These are phyloP conservation scores for Chytriomyces hyalinus DNA, from an alignment of 192 early-diverging fungal genomes.

Conservation along the genomic window DNA sequence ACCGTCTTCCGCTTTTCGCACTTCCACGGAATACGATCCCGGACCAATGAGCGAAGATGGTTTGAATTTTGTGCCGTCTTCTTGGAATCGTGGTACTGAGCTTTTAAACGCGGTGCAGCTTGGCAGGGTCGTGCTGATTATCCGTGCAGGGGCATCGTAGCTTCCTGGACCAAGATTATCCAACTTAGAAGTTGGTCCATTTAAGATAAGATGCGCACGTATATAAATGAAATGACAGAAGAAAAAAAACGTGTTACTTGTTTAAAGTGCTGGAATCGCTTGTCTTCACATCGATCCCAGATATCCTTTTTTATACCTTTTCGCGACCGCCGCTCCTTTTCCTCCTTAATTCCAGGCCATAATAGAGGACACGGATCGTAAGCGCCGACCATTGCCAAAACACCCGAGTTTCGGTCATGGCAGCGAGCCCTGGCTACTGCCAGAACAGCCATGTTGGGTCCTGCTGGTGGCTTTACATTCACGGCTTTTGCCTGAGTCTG, in stretches of 20 bases:
- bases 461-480: constrained; percentile 31
- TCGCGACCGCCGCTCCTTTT: constrained; percentile 8
- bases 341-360: constrained; percentile 19
- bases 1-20: constrained; percentile 3
- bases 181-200: not conserved
- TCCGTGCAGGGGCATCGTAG: constrained; percentile 11
- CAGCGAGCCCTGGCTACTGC: constrained; percentile 3
- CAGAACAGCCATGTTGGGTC: constrained; percentile 31
- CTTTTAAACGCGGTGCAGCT: constrained; percentile 33
- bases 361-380: constrained; percentile 37
- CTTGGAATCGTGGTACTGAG: constrained; percentile 18
- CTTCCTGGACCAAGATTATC: constrained; percentile 24
- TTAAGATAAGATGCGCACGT: not conserved
- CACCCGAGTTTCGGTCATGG: constrained; percentile 29
- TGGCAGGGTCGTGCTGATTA: constrained; percentile 1
- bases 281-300: constrained; percentile 16
- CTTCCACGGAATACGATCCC: constrained; percentile 18
- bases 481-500: not conserved
- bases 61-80: not conserved
- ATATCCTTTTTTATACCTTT: constrained; percentile 27
- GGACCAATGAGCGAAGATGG: constrained; percentile 6
- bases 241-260: not conserved
- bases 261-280: not conserved
- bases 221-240: not conserved
- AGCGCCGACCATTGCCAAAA: constrained; percentile 33